Conservation (phyloP, 225 moss, liverwort and hornwort species). For the Pseudoscleropodium purum region DNA sequence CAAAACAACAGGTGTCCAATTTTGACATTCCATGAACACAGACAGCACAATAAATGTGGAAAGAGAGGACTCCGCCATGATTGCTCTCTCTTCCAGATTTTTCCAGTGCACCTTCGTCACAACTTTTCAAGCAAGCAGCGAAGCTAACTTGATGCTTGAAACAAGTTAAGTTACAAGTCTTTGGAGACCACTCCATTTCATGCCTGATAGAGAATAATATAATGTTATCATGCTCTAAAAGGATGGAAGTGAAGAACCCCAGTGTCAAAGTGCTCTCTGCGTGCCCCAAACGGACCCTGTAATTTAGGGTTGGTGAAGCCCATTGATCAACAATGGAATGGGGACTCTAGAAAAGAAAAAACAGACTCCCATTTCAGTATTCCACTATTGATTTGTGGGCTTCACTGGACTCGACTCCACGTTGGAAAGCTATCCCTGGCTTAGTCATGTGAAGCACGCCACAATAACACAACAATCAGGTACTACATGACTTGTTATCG, state of each 20-base stretch:
- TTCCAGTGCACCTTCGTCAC: neutral
- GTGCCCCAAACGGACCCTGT: no score
- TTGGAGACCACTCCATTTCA: no score
- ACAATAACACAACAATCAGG: neutral
- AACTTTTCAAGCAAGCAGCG: neutral
- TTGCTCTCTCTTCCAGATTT: neutral
- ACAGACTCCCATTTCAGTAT: no score
- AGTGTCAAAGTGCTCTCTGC: no score
- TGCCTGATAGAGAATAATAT: neutral
- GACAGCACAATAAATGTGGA: neutral
- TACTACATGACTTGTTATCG: no score
- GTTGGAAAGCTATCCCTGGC: neutral
- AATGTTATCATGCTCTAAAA: neutral
- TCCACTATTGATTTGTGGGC: no score
- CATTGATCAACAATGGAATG: no score
- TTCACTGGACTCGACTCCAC: accelerated
- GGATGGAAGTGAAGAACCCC: neutral
- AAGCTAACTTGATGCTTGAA: no score
- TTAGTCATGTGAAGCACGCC: neutral
- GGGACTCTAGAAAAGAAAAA: no score
- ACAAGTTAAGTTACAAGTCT: neutral
- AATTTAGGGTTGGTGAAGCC: no score
- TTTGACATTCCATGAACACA: accelerated
- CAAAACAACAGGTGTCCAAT: neutral
- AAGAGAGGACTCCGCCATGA: accelerated